Conservation (phyloP, 306 rosid genomes). For the Malus sylvestris region DNA sequence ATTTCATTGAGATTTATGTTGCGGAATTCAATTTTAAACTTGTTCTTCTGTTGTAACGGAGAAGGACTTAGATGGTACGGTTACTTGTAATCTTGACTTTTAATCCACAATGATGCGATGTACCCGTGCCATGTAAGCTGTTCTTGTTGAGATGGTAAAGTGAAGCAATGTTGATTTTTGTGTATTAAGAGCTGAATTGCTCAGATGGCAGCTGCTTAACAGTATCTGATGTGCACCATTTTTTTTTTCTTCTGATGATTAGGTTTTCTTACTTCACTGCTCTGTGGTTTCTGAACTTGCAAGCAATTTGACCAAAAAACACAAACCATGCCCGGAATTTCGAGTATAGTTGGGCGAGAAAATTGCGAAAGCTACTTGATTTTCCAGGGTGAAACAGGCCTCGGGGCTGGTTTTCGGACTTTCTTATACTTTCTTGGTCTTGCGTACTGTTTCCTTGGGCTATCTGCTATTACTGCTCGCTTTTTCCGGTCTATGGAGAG, state of each 20-base stretch:
- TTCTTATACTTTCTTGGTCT: constrained; percentile 63
- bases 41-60: not conserved
- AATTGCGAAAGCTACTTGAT: constrained; percentile 60
- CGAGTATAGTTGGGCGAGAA: constrained; percentile 26
- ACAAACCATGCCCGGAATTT: constrained; percentile 27
- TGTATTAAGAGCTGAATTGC: not conserved
- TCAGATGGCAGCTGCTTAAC: not conserved
- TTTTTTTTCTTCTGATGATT: constrained; percentile 6
- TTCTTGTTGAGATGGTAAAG: not conserved
- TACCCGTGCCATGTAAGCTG: no score
- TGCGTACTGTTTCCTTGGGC: constrained; percentile 79
- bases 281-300: not conserved
- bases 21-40: not conserved
- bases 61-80: no score
- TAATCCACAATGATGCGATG: no score
- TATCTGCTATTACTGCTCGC: constrained; percentile 81
- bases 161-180: not conserved
- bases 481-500: constrained; percentile 85
- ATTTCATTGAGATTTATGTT: no score
- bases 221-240: not conserved
- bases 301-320: constrained; percentile 21
- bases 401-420: constrained; percentile 43
- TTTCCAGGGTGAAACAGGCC: constrained; percentile 54
- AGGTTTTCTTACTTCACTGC: constrained; percentile 27
- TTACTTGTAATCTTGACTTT: no score